Evolutionary conservation across 352 stramenopile genomes (phyloP).

Genomic region (Globisporangium canariense): DNA sequence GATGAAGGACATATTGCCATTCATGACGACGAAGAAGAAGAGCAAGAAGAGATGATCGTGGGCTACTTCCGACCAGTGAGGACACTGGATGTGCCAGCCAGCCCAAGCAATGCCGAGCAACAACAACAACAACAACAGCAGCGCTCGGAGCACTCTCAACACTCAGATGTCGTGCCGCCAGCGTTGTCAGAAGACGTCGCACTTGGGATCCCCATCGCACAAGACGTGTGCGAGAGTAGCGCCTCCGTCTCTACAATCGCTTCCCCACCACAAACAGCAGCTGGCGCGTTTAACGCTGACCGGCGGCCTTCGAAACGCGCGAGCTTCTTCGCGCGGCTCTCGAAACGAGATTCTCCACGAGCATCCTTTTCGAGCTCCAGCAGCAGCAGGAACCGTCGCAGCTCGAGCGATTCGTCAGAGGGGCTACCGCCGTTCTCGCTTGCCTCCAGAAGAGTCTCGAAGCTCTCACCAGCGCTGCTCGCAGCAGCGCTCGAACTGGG

Average conservation of each 20-base stretch:
- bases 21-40: not conserved
- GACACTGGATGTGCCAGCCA: not conserved
- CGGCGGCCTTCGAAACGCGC: slow-evolving; percentile 18
- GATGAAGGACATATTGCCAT: not conserved
- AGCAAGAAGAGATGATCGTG: slow-evolving; percentile 33
- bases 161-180: not conserved
- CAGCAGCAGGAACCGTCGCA: slow-evolving; percentile 7
- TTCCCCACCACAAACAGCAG: not conserved
- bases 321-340: slow-evolving; percentile 20
- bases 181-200: not conserved
- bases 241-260: not conserved
- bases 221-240: slow-evolving; percentile 10
- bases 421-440: slow-evolving; percentile 6
- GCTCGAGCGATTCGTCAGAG: slow-evolving; percentile 6
- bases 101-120: slow-evolving; percentile 1
- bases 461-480: slow-evolving; percentile 5
- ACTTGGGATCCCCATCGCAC: slow-evolving; percentile 9
- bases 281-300: not conserved
- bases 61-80: slow-evolving; percentile 31
- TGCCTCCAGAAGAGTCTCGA: not conserved
- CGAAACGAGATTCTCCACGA: slow-evolving; percentile 3
- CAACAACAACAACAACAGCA: not conserved
- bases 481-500: slow-evolving; percentile 2
- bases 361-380: slow-evolving; percentile 9
- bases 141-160: not conserved